Base-by-base conservation (phyloP, 179 eudicot species). In the Spinacia oleracea region DNA sequence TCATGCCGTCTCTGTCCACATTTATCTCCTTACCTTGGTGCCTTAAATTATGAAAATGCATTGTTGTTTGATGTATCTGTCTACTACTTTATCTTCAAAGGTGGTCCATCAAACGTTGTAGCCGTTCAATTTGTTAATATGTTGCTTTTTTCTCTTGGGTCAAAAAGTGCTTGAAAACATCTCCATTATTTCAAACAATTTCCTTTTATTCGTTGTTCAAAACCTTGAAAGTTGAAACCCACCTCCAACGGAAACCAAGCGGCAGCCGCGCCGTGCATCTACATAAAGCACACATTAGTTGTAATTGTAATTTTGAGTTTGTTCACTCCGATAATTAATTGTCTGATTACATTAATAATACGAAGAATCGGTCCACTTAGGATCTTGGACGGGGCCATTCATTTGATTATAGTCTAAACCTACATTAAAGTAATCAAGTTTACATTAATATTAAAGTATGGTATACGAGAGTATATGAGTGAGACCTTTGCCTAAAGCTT, bases 401-500 rank as follows among this genome's bases (percentile, higher is more conserved):
- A 65, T 79, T 77, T 78, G 63, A 78, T n/a, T 31, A 67, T 60
- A 73, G 58, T 53, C 21, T 53, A 6, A 48, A 38, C 21, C n/a
- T 53, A 31, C 25, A 77, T 66, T 66, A 72, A 83, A 83, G 82
- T 45, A 40, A 51, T 77, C 78, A 81, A 58, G 55, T 5, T 76
- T 63, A 75, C 83, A 75, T 81, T 64, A n/a, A n/a, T n/a, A n/a
- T n/a, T n/a, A n/a, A n/a, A n/a, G 71, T 68, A 70, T 74, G 82
- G 23, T 74, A 29, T 74, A 78, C 75, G 81, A 63, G 76, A 81
- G 23, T 74, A 29, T 74, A 78, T 77, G 81, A 63, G 76, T 75
- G 80, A 63, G 76, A 75, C 78, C 75, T 87, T 84, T 87, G 81
- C 75, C 80, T 77, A 78, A 80, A 77, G 85, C 63, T 66, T 7